Conservation (phyloP, 495 filamentous ascomycete genomes). For the Penicillium longicatenatum region DNA sequence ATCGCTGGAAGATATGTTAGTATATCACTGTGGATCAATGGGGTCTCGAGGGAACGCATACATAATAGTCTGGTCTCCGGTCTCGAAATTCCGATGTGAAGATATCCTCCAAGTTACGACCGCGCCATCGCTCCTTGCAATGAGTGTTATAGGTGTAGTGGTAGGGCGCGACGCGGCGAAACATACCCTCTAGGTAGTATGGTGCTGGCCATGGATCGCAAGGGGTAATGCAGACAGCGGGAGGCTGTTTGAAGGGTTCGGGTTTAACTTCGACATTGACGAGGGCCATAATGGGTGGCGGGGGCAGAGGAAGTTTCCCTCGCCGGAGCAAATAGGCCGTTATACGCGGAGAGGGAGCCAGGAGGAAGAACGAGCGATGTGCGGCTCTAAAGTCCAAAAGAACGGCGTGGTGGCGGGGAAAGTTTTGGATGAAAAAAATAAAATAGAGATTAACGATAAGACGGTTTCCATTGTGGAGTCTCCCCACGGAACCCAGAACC, state of each 20-base stretch:
- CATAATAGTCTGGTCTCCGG: constrained; percentile 84
- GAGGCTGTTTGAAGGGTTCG: constrained; percentile 43
- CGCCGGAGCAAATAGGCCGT: constrained; percentile 60
- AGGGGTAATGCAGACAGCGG: constrained; percentile 60
- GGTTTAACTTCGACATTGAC: constrained; percentile 45
- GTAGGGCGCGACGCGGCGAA: constrained; percentile 85
- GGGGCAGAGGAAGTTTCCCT: constrained; percentile 45
- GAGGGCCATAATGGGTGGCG: constrained; percentile 57
- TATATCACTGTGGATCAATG: constrained; percentile 2
- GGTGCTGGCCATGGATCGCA: constrained; percentile 65
- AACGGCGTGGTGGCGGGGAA: constrained; percentile 10
- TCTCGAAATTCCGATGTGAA: constrained; percentile 80
- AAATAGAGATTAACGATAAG: constrained; percentile 12
- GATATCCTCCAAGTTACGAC: constrained; percentile 71
- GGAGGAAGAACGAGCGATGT: constrained; percentile 16
- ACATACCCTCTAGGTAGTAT: constrained; percentile 77
- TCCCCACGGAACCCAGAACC: not conserved
- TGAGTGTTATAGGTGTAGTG: constrained; percentile 93
- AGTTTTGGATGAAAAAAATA: constrained; percentile 22
- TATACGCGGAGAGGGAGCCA: constrained; percentile 64
- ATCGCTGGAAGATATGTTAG: constrained; percentile 49
- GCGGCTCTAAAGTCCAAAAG: not conserved
- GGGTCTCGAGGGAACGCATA: constrained; percentile 31
- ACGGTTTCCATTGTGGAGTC: not conserved
- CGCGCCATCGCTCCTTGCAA: constrained; percentile 88